Conservation (phyloP, 768 basidiomycete genomes). For the Leccinum disarticulatum region DNA sequence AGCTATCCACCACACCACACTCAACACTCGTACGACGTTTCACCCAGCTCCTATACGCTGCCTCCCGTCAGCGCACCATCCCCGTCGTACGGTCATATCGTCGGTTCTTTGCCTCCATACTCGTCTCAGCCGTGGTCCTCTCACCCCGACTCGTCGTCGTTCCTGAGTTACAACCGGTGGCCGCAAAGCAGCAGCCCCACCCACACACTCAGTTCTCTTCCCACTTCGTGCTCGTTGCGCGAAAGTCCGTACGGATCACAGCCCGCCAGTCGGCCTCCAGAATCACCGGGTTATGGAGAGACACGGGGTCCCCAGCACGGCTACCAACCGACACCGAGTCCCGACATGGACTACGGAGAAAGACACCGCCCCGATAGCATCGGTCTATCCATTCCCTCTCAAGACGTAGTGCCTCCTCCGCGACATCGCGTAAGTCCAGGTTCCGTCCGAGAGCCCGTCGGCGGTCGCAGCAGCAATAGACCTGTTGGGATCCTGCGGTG, state of each 20-base stretch:
- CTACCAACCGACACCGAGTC: constrained; percentile 39
- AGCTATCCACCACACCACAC: constrained; percentile 24
- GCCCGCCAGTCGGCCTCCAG: constrained; percentile 41
- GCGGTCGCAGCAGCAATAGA: constrained; percentile 51
- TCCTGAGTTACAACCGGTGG: constrained; percentile 33
- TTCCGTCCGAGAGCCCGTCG: constrained; percentile 46
- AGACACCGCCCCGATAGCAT: constrained; percentile 35
- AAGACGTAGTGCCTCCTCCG: constrained; percentile 56
- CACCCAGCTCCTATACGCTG: constrained; percentile 30
- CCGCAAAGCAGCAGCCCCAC: constrained; percentile 28
- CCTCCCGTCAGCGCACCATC: constrained; percentile 32
- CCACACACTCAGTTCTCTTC: constrained; percentile 24
- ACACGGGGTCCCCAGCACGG: constrained; percentile 34
- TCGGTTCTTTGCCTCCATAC: constrained; percentile 27
- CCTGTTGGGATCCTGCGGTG: constrained; percentile 74
- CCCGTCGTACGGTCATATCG: constrained; percentile 29
- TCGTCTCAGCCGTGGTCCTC: constrained; percentile 28
- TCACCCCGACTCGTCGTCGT: constrained; percentile 31
- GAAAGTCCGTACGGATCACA: constrained; percentile 30
- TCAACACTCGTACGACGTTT: constrained; percentile 30
- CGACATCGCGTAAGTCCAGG: constrained; percentile 56
- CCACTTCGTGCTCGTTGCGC: constrained; percentile 30
- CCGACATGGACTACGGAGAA: constrained; percentile 38
- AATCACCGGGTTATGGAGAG: constrained; percentile 30
- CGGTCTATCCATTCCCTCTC: constrained; percentile 26